phyloP scores from a whole-genome alignment of 352 stramenopile genomes.

The Globisporangium ultimum region DNA sequence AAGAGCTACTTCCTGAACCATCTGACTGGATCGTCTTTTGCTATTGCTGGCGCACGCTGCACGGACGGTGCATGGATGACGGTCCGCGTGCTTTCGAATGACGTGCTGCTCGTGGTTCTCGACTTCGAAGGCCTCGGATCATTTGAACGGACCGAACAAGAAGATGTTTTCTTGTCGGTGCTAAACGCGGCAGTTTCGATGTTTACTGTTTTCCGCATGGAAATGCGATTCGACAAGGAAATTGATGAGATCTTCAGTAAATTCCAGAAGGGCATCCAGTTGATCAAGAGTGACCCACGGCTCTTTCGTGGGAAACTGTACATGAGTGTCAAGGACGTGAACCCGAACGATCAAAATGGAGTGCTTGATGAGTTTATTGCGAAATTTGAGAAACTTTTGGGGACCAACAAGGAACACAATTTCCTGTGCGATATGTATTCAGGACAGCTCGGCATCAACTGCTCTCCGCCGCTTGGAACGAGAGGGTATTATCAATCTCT shows the following conservation, averaged over 20 bases:
- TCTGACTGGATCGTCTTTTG: conserved; percentile 69
- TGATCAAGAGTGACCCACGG: conserved; percentile 57
- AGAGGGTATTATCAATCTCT: conserved; percentile 64
- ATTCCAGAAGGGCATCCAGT: conserved; percentile 62
- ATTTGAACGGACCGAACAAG: conserved; percentile 70
- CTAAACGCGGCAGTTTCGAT: conserved; percentile 68
- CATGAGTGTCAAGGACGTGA: conserved; percentile 77
- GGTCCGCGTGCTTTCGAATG: conserved; percentile 29
- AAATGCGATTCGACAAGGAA: conserved; percentile 79
- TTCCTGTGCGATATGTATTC: conserved; percentile 69
- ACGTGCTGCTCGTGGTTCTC: conserved; percentile 62
- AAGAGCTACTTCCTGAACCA: conserved; percentile 83
- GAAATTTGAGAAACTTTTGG: conserved; percentile 48
- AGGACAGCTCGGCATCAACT: conserved; percentile 55
- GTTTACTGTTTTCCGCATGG: conserved; percentile 73
- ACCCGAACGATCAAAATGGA: conserved; percentile 50
- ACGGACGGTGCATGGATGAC: conserved; percentile 72
- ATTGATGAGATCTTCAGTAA: conserved; percentile 62
- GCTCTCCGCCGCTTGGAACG: conserved; percentile 64
- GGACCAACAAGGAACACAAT: conserved; percentile 48
- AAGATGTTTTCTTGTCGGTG: conserved; percentile 73
- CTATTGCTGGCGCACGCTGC: conserved; percentile 55
- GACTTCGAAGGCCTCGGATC: conserved; percentile 78
- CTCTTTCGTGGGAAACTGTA: conserved; percentile 61
- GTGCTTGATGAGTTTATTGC: conserved; percentile 46